These are phyloP conservation scores for Edaphochlamys debaryana DNA, from an alignment of 139 green algal species.

Conservation along the genomic window DNA sequence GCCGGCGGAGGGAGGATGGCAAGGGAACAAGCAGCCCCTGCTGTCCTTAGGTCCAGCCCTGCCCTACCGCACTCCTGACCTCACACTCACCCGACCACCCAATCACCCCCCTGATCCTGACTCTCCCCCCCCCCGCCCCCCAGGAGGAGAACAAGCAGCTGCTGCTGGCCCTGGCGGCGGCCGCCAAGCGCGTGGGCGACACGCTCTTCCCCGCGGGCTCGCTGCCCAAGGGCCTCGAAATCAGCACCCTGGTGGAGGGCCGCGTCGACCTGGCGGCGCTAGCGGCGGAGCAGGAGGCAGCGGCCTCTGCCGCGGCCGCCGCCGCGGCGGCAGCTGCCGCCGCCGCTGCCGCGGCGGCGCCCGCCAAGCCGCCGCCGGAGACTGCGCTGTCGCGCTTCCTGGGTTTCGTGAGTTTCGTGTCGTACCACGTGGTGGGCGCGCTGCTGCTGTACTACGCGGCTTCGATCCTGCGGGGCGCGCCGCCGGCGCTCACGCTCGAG, in stretches of 20 bases:
- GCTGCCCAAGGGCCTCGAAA: background rate
- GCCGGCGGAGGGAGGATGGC: no score
- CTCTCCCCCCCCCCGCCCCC: background rate
- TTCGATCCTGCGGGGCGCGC: background rate
- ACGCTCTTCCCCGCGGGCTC: slow-evolving; percentile 2
- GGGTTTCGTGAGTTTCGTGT: background rate
- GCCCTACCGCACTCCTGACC: no score
- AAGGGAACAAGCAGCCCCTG: no score
- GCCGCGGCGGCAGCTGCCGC: background rate
- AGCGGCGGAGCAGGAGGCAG: background rate
- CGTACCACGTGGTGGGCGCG: slow-evolving; percentile 11
- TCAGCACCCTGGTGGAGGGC: slow-evolving; percentile 18
- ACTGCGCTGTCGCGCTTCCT: background rate
- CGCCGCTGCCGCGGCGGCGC: background rate
- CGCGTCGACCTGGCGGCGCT: background rate
- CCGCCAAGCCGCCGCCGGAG: background rate
- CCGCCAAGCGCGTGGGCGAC: background rate
- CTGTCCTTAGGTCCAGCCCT: no score
- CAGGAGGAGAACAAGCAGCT: slow-evolving; percentile 31
- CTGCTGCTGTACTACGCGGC: slow-evolving; percentile 37
- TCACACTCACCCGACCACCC: no score
- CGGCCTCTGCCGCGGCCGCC: background rate
- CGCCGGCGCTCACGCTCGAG: slow-evolving; percentile 16
- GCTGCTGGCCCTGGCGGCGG: background rate
- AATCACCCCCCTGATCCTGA: no score